A percentile compares a stretch with the other conserved stretches of the same genome.
Evolutionary conservation across 257 asterid genomes (phyloP).

Genomic region (Solanum lignicaule): DNA sequence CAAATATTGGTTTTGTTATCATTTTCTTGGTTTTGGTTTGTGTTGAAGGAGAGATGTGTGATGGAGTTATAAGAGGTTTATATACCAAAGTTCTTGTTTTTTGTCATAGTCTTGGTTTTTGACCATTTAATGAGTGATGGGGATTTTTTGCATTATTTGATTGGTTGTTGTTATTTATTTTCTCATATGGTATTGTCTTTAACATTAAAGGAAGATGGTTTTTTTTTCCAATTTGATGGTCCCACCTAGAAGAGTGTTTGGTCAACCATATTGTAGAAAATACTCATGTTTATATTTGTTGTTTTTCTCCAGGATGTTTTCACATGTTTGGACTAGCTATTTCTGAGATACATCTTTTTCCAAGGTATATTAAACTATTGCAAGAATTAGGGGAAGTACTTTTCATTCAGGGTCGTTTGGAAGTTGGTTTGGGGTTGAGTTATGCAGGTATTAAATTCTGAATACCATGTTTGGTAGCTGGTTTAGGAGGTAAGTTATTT

Average conservation of each 20-base stretch:
- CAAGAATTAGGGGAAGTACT: background rate
- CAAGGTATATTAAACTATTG: background rate
- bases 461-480: background rate
- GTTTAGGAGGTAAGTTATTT: background rate
- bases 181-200: background rate
- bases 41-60: background rate
- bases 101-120: background rate
- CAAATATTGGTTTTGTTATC: constrained; percentile 2
- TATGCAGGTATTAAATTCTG: background rate
- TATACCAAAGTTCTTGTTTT: background rate
- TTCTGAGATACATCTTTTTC: background rate
- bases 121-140: background rate
- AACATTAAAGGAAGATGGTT: background rate
- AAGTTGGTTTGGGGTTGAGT: background rate
- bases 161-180: background rate
- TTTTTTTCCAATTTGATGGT: background rate
- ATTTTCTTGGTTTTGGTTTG: background rate
- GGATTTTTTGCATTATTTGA: background rate
- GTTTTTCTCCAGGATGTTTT: background rate
- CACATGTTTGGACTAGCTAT: background rate
- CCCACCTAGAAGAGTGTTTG: background rate
- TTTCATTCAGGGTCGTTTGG: background rate
- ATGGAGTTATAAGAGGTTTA: background rate
- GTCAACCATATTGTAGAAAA: background rate
- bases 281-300: background rate